phyloP scores from a whole-genome alignment of 768 basidiomycete species.

The Mycena vulgaris region DNA sequence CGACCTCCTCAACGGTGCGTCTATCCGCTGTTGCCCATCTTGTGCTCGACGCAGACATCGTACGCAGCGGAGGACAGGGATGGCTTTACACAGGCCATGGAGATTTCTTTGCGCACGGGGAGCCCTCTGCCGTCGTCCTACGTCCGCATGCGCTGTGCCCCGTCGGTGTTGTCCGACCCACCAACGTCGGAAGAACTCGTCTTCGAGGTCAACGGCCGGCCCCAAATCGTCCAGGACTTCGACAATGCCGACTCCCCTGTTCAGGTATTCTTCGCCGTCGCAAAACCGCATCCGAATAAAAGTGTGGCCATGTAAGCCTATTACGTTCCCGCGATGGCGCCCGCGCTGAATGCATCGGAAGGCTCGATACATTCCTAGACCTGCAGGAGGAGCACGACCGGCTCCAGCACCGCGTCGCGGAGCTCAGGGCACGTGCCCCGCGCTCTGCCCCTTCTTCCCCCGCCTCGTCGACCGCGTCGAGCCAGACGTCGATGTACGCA shows the following conservation, averaged over 20 bases:
- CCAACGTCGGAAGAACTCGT: constrained; percentile 60
- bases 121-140: constrained; percentile 69
- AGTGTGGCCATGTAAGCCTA: constrained; percentile 51
- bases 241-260: constrained; percentile 41
- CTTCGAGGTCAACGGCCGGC: constrained; percentile 80
- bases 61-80: constrained; percentile 70
- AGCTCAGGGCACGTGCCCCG: constrained; percentile 53
- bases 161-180: constrained; percentile 44
- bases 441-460: constrained; percentile 41
- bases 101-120: constrained; percentile 64
- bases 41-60: constrained; percentile 29
- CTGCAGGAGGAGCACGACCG: constrained; percentile 92
- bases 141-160: constrained; percentile 69
- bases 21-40: neutral
- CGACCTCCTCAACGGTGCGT: constrained; percentile 77
- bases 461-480: constrained; percentile 42
- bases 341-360: constrained; percentile 43
- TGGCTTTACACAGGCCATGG: constrained; percentile 70
- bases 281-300: constrained; percentile 83
- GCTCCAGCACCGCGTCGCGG: constrained; percentile 72
- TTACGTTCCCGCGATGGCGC: constrained; percentile 66
- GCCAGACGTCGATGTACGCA: constrained; percentile 51
- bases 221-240: constrained; percentile 62
- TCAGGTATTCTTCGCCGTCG: constrained; percentile 80
- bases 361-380: constrained; percentile 83